phyloP scores from a whole-genome alignment of 2,329 filamentous ascomycete genomes.

The Coniella lustricola region DNA sequence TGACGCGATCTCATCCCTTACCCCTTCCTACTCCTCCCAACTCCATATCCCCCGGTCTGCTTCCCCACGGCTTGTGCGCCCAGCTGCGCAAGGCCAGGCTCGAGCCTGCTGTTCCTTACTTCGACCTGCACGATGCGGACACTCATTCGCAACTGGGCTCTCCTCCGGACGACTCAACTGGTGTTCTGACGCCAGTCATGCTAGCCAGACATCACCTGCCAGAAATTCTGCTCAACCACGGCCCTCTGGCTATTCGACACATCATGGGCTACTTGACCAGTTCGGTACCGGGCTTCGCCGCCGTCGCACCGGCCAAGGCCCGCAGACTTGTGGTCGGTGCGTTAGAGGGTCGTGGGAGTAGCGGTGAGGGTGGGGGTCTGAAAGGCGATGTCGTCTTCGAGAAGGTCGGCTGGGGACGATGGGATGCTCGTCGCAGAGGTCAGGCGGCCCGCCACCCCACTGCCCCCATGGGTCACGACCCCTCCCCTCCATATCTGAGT shows the following conservation, averaged over 20 bases:
- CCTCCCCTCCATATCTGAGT: slow-evolving; percentile 35
- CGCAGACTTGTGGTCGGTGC: slow-evolving; percentile 87
- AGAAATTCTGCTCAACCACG: slow-evolving; percentile 81
- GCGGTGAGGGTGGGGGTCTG: slow-evolving; percentile 50
- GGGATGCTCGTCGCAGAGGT: slow-evolving; percentile 75
- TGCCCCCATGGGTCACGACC: slow-evolving; percentile 34
- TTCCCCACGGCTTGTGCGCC: slow-evolving; percentile 71
- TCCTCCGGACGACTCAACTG: slow-evolving; percentile 58
- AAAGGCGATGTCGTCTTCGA: slow-evolving; percentile 76
- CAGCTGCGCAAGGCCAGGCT: slow-evolving; percentile 54
- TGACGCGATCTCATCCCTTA: slow-evolving; percentile 57
- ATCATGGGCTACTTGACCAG: slow-evolving; percentile 93
- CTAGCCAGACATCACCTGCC: slow-evolving; percentile 87
- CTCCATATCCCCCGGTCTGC: slow-evolving; percentile 84
- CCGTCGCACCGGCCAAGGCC: slow-evolving; percentile 83
- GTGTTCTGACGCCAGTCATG: slow-evolving; percentile 76
- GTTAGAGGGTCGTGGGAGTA: slow-evolving; percentile 66
- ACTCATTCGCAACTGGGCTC: slow-evolving; percentile 31
- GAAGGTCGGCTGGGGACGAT: slow-evolving; percentile 96
- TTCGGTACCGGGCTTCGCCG: slow-evolving; percentile 84
- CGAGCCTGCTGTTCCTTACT: slow-evolving; percentile 72
- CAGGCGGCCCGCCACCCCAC: slow-evolving; percentile 41
- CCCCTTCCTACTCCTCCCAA: slow-evolving; percentile 89
- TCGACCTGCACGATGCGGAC: slow-evolving; percentile 71
- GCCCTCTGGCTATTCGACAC: slow-evolving; percentile 87